These are phyloP conservation scores for Penicillium sp. DNA, from an alignment of 2,329 filamentous ascomycete genomes.

Conservation along the genomic window DNA sequence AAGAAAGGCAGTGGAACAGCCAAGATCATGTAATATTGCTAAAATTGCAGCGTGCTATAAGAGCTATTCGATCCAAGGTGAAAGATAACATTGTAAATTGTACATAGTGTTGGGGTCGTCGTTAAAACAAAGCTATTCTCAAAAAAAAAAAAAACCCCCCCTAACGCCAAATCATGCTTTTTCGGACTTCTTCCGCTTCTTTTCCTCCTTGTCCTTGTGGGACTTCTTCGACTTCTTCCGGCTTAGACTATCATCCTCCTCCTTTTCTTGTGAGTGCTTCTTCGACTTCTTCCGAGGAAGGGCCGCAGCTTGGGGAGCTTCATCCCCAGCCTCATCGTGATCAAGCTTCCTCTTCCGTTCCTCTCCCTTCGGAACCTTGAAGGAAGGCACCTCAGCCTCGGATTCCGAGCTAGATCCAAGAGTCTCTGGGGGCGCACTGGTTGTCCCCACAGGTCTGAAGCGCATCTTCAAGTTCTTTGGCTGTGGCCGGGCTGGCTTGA, in stretches of 20 bases:
- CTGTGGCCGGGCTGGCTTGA: slow-evolving; percentile 34
- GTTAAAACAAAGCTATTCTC: slow-evolving; percentile 17
- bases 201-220: slow-evolving; percentile 35
- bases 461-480: slow-evolving; percentile 40
- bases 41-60: background rate
- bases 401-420: slow-evolving; percentile 34
- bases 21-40: background rate
- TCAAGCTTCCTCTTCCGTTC: slow-evolving; percentile 34
- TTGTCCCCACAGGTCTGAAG: slow-evolving; percentile 38
- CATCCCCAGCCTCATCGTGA: slow-evolving; percentile 26
- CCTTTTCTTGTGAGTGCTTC: slow-evolving; percentile 25
- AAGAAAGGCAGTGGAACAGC: background rate
- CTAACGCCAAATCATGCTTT: slow-evolving; percentile 25
- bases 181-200: slow-evolving; percentile 34
- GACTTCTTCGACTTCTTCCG: slow-evolving; percentile 26
- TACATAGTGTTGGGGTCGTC: slow-evolving; percentile 17
- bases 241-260: slow-evolving; percentile 13
- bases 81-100: slow-evolving; percentile 5
- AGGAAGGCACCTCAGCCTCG: slow-evolving; percentile 28
- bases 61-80: background rate
- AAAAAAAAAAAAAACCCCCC: background rate
- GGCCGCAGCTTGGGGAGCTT: slow-evolving; percentile 17
- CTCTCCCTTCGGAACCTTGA: slow-evolving; percentile 29
- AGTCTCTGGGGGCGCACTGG: slow-evolving; percentile 25
- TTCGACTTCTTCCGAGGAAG: slow-evolving; percentile 36